A percentile compares a stretch with the other conserved stretches of the same genome.
Evolutionary conservation across 2,329 filamentous ascomycete genomes (phyloP).

Genomic region (Penicillium sp.): DNA sequence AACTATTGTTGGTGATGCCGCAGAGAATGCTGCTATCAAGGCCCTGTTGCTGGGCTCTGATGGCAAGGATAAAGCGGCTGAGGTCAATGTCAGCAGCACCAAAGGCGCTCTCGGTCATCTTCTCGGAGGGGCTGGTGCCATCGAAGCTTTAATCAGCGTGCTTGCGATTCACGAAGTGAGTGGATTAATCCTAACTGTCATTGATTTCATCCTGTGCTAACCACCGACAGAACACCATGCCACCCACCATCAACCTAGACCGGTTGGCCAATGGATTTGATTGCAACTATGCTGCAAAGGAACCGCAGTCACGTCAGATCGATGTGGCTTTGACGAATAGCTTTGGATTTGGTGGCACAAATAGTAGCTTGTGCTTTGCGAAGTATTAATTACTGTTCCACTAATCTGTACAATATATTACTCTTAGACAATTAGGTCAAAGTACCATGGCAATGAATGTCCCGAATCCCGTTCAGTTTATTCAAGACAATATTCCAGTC

Average conservation of each 20-base stretch:
- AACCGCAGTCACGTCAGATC: constrained; percentile 70
- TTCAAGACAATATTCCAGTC: not conserved
- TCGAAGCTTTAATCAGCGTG: constrained; percentile 85
- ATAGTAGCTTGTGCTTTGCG: constrained; percentile 80
- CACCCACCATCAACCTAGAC: constrained; percentile 82
- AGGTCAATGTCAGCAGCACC: constrained; percentile 86
- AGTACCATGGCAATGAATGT: not conserved
- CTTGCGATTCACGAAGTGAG: constrained; percentile 76
- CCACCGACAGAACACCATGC: constrained; percentile 67
- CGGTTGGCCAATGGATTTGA: constrained; percentile 66
- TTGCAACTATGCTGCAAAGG: constrained; percentile 82
- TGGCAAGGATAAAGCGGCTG: constrained; percentile 60
- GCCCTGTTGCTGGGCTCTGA: constrained; percentile 73
- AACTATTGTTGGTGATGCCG: constrained; percentile 80
- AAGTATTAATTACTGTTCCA: constrained; percentile 22
- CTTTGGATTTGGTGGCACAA: constrained; percentile 97
- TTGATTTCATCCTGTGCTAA: not conserved
- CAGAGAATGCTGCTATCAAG: constrained; percentile 83
- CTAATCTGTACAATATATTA: constrained; percentile 7
- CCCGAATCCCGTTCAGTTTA: no score
- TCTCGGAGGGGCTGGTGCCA: constrained; percentile 84
- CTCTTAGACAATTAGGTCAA: not conserved
- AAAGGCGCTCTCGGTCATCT: constrained; percentile 93
- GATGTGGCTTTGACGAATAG: constrained; percentile 85
- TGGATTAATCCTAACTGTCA: constrained; percentile 5